Evolutionary conservation across 805 yeast species (phyloP).

Genomic region (Schwanniomyces pseudopolymorphus): DNA sequence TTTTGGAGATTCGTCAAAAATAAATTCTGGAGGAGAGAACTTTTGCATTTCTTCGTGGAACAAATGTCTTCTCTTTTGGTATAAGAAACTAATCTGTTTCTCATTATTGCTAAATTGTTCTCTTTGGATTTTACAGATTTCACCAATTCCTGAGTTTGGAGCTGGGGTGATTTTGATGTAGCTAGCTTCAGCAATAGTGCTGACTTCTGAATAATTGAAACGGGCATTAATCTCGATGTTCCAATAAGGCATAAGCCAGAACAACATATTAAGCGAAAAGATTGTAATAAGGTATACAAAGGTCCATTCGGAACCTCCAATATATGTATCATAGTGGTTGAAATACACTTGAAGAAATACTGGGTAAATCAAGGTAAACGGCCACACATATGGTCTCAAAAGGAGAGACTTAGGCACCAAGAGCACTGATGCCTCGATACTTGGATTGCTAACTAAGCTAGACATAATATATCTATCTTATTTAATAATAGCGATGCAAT

Average conservation of each 20-base stretch:
- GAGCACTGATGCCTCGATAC: slow-evolving; percentile 70
- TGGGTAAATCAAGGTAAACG: slow-evolving; percentile 79
- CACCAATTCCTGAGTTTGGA: slow-evolving; percentile 83
- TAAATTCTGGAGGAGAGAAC: slow-evolving; percentile 82
- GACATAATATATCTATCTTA: slow-evolving; percentile 21
- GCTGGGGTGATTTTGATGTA: slow-evolving; percentile 77
- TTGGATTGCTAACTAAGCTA: slow-evolving; percentile 63
- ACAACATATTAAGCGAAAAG: slow-evolving; percentile 67
- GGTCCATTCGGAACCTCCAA: slow-evolving; percentile 94
- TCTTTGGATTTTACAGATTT: slow-evolving; percentile 64
- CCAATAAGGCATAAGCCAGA: slow-evolving; percentile 95
- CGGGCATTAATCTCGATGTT: slow-evolving; percentile 64
- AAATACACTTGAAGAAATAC: slow-evolving; percentile 62
- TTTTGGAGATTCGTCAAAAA: slow-evolving; percentile 59
- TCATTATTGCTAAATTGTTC: slow-evolving; percentile 56
- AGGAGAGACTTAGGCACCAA: slow-evolving; percentile 64
- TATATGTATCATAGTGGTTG: slow-evolving; percentile 72
- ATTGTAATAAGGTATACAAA: slow-evolving; percentile 79
- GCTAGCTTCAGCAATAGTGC: slow-evolving; percentile 59
- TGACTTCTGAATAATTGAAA: slow-evolving; percentile 65
- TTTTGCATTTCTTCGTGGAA: slow-evolving; percentile 51
- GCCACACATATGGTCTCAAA: slow-evolving; percentile 77
- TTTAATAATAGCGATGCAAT: background rate
- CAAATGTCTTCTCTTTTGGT: slow-evolving; percentile 90
- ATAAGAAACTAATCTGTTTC: slow-evolving; percentile 67